These are phyloP conservation scores for Auriscalpium vulgare DNA, from an alignment of 768 basidiomycete species.

Conservation along the genomic window DNA sequence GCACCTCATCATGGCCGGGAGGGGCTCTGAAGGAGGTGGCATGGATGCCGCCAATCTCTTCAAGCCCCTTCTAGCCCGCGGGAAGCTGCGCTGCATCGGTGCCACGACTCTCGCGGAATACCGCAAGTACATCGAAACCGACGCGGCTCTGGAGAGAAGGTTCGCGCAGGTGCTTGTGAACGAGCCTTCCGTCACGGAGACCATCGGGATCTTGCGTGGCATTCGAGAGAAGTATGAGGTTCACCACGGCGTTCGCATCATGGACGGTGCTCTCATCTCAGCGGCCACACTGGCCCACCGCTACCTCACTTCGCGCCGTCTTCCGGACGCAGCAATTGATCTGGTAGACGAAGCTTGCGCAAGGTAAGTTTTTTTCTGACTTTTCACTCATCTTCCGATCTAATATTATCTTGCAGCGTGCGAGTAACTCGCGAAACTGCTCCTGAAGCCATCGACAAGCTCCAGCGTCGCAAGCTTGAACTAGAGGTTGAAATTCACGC, in stretches of 20 bases:
- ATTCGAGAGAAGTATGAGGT: slow-evolving; percentile 88
- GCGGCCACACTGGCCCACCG: slow-evolving; percentile 91
- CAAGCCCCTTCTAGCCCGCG: slow-evolving; percentile 87
- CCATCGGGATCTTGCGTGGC: slow-evolving; percentile 90
- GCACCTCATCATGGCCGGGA: slow-evolving; percentile 89
- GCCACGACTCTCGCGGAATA: slow-evolving; percentile 93
- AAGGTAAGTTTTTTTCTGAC: slow-evolving; percentile 38
- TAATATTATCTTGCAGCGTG: slow-evolving; percentile 37
- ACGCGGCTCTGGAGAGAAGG: slow-evolving; percentile 83
- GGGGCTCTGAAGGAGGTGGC: slow-evolving; percentile 74
- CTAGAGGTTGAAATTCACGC: slow-evolving; percentile 95
- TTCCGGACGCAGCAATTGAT: slow-evolving; percentile 87
- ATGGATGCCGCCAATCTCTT: slow-evolving; percentile 93
- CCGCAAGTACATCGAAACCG: slow-evolving; percentile 87
- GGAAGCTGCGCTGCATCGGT: slow-evolving; percentile 71
- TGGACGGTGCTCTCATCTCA: slow-evolving; percentile 79
- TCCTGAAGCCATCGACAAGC: slow-evolving; percentile 87
- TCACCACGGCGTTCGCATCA: slow-evolving; percentile 83
- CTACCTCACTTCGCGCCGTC: slow-evolving; percentile 73
- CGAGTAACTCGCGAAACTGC: slow-evolving; percentile 92
- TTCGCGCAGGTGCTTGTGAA: slow-evolving; percentile 92
- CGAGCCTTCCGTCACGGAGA: slow-evolving; percentile 82
- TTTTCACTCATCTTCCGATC: background rate
- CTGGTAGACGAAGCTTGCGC: slow-evolving; percentile 89
- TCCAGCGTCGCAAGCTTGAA: slow-evolving; percentile 83